Evolutionary conservation across 441 rosid genomes (phyloP), one percentile per base, ranked within the genome.

Genomic region (Gossypium gossypioides): DNA sequence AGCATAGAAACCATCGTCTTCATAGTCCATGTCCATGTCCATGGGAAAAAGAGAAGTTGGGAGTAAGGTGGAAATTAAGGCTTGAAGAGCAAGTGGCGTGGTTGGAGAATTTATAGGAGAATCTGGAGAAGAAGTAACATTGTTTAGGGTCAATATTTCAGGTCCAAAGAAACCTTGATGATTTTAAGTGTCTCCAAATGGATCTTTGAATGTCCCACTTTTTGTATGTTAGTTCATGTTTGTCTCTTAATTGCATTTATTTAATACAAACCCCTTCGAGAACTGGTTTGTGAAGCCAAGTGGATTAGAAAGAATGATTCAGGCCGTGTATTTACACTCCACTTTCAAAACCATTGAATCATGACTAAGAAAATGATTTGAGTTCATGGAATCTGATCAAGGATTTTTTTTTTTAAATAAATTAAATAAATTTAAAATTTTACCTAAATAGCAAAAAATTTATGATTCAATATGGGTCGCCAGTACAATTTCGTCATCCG

Each of bases 1-100:
- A 0, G 77, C 77, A 5, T 80, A 86, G 74, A 78, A 80, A 22
- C 37, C 77, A 22, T 86, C 88, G 0, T 82, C 86, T 15, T 86
- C 80, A 9, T 71, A 37, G 22, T 22, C 50, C 42, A 32, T 25
- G 72, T 37, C 69, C 71, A 55, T n/a, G 64, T 46, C 69, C 69
- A 42, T 52, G 22, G 46, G 51, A 34, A 60, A 55, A 10, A 29
- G 27, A 27, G 46, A 19, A 34, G 9, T 42, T 37, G 18, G 16
- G 12, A 40, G 44, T 40, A 40, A 40, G 44, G 12, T 40, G 44
- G 44, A 40, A 40, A 40, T 40, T 40, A 40, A 40, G 44, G 44
- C 12, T 40, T 40, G 44, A 40, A 9, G 44, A 8, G 44, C 44
- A 40, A 40, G 44, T 40, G 44, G 27, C 70, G 12, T 21, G 8